A percentile compares a stretch with the other conserved stretches of the same genome.
These are phyloP conservation scores for Annulohypoxylon bovei DNA, from an alignment of 495 filamentous ascomycete species.

Conservation along the genomic window DNA sequence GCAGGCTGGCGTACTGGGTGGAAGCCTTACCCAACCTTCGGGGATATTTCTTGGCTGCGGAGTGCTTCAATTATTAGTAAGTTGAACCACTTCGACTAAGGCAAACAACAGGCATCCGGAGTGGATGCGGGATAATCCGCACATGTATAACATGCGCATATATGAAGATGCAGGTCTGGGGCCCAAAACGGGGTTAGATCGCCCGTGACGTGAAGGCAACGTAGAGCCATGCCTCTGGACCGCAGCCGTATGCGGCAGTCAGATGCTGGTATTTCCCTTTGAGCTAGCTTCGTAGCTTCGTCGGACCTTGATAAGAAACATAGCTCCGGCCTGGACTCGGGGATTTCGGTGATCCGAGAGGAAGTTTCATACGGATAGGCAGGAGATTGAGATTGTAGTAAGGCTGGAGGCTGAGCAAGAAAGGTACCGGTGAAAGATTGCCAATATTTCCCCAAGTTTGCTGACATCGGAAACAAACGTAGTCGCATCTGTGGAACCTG, in stretches of 20 bases:
- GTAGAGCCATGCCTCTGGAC: slow-evolving; percentile 8
- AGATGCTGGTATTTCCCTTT: slow-evolving; percentile 4
- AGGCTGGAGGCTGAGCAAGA: slow-evolving; percentile 34
- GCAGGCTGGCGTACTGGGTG: slow-evolving; percentile 12
- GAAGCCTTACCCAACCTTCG: slow-evolving; percentile 26
- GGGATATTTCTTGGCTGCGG: slow-evolving; percentile 39
- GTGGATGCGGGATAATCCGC: slow-evolving; percentile 26
- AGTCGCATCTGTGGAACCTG: slow-evolving; percentile 2
- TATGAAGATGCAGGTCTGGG: slow-evolving; percentile 10
- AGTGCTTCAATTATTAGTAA: background rate
- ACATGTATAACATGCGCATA: background rate
- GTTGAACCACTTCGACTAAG: background rate
- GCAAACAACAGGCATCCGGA: slow-evolving; percentile 1
- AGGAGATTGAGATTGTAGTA: slow-evolving; percentile 29
- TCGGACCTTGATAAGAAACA: slow-evolving; percentile 18
- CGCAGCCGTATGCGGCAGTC: slow-evolving; percentile 9
- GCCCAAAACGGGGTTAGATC: slow-evolving; percentile 14
- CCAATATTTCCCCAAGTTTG: slow-evolving; percentile 6
- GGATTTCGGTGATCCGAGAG: slow-evolving; percentile 29
- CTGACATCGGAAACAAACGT: slow-evolving; percentile 1
- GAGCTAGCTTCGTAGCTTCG: slow-evolving; percentile 14
- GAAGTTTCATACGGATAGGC: slow-evolving; percentile 3
- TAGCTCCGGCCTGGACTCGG: slow-evolving; percentile 24
- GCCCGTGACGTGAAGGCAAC: slow-evolving; percentile 6
- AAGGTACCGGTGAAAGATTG: slow-evolving; percentile 18